These are phyloP conservation scores for Alternaria novae-zelandiae DNA, from an alignment of 2,329 filamentous ascomycete species.

Conservation along the genomic window DNA sequence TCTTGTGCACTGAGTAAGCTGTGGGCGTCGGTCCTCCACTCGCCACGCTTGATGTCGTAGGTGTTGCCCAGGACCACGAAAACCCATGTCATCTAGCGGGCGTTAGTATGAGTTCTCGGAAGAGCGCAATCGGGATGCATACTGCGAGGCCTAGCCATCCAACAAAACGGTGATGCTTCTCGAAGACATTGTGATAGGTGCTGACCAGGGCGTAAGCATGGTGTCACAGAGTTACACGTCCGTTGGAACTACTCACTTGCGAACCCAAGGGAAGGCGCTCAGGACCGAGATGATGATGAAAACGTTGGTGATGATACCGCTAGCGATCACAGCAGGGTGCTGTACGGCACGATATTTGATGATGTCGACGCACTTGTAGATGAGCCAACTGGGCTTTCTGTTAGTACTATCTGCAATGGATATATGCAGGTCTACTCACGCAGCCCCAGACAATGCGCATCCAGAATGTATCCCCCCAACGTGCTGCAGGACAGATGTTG, in stretches of 20 bases:
- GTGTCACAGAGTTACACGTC: neutral
- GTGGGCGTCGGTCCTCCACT: constrained; percentile 37
- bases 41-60: constrained; percentile 43
- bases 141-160: constrained; percentile 47
- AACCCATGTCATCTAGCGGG: constrained; percentile 40
- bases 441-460: constrained; percentile 44
- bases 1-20: constrained; percentile 42
- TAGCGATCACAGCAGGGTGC: constrained; percentile 39
- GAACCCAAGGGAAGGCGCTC: constrained; percentile 46
- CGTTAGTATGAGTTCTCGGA: constrained; percentile 5
- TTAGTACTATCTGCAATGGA: constrained; percentile 10
- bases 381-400: constrained; percentile 33
- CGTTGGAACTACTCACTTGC: constrained; percentile 35
- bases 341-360: constrained; percentile 42
- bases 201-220: constrained; percentile 26
- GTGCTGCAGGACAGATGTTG: constrained; percentile 42
- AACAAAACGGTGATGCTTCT: constrained; percentile 45
- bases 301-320: constrained; percentile 42
- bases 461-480: constrained; percentile 45
- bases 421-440: constrained; percentile 22
- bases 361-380: constrained; percentile 46
- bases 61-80: constrained; percentile 43
- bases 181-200: constrained; percentile 46
- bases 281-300: constrained; percentile 46
- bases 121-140: constrained; percentile 5